phyloP scores from a whole-genome alignment of 2,329 filamentous ascomycete genomes.

The Aquanectria penicillioides region DNA sequence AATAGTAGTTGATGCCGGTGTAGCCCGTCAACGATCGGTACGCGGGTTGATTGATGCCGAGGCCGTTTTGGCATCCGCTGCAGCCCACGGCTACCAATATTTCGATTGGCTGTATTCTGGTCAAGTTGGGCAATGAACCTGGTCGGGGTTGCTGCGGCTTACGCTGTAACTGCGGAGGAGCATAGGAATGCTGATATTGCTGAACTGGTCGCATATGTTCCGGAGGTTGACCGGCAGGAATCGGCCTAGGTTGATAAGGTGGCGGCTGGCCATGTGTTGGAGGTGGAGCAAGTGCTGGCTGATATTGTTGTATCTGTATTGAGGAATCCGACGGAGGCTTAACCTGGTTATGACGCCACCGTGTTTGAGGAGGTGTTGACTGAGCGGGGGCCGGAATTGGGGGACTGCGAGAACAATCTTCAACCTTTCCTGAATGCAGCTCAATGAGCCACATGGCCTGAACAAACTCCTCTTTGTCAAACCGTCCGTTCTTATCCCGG shows the following conservation, averaged over 20 bases:
- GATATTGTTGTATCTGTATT: neutral
- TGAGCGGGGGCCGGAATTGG: neutral
- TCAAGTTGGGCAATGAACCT: neutral
- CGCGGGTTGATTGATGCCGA: neutral
- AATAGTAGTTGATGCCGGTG: neutral
- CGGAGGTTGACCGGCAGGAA: too few relatives aligned
- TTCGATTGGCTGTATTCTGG: slow-evolving; percentile 4
- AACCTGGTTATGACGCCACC: neutral
- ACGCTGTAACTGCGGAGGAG: neutral
- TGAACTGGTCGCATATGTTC: neutral
- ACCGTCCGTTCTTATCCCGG: slow-evolving; percentile 31
- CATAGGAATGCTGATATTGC: neutral
- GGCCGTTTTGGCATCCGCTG: slow-evolving; percentile 9
- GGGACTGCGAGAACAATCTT: neutral
- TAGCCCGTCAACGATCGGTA: neutral
- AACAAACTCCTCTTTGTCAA: slow-evolving; percentile 36
- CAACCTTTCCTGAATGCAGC: slow-evolving; percentile 8
- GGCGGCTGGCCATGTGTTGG: neutral
- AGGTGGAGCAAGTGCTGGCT: neutral
- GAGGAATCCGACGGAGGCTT: neutral
- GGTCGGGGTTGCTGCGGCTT: neutral
- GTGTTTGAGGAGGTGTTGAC: neutral
- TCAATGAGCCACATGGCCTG: slow-evolving; percentile 38
- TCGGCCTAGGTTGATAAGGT: neutral
- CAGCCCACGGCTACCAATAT: slow-evolving; percentile 11